Evolutionary conservation across 139 green algal genomes (phyloP).

Genomic region (Eudorina sp.): DNA sequence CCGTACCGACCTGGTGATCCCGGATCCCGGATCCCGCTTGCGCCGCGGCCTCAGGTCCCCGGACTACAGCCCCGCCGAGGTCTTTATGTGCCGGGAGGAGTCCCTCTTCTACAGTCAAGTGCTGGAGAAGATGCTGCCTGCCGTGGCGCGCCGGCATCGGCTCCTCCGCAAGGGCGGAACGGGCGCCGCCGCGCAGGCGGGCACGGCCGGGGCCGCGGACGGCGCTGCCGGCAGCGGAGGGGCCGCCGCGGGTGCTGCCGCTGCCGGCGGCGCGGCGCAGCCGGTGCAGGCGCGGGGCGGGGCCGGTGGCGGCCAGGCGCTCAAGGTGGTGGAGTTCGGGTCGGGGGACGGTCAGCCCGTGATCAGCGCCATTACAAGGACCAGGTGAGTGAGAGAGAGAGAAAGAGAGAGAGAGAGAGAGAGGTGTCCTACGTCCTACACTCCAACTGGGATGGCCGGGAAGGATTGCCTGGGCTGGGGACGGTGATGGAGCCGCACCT

Average conservation of each 20-base stretch:
- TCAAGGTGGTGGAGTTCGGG: slow-evolving; percentile 67
- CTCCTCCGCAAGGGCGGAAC: neutral
- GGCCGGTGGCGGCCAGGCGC: neutral
- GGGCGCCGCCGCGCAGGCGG: neutral
- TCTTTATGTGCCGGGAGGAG: slow-evolving; percentile 72
- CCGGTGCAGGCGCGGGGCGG: neutral
- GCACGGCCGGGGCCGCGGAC: neutral
- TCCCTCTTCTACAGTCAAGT: slow-evolving; percentile 61
- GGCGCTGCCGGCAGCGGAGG: neutral
- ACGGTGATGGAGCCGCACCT: no score
- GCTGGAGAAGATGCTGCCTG: slow-evolving; percentile 61
- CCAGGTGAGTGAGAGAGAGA: neutral
- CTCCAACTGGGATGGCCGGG: no score
- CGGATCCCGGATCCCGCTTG: neutral
- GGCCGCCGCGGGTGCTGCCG: neutral
- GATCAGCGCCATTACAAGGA: slow-evolving; percentile 55
- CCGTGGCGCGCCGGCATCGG: neutral
- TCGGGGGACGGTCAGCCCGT: slow-evolving; percentile 64
- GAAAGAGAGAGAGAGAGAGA: no score
- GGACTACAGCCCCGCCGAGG: slow-evolving; percentile 22
- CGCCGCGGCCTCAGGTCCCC: neutral
- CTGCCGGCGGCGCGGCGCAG: neutral
- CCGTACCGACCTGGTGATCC: no score
- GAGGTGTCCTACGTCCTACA: no score
- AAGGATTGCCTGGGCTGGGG: no score